These are phyloP conservation scores for Erythrobasidium hasegawianum DNA, from an alignment of 1,284 basidiomycete species.

Conservation along the genomic window DNA sequence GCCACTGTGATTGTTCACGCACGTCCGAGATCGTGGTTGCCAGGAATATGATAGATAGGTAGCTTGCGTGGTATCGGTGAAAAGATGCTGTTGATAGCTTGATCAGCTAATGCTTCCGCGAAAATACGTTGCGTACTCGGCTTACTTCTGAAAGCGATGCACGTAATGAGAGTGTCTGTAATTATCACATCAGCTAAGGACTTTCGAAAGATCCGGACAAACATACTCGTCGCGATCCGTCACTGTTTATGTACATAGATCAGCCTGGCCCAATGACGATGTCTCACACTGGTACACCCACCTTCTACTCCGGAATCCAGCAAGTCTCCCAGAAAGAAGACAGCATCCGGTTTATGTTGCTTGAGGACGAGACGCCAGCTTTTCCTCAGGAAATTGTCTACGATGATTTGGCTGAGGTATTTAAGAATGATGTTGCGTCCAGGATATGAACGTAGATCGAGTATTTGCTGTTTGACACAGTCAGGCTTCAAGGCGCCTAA, in stretches of 20 bases:
- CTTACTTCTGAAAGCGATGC: slow-evolving; percentile 38
- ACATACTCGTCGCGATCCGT: slow-evolving; percentile 62
- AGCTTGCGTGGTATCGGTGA: slow-evolving; percentile 55
- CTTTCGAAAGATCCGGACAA: too few relatives aligned
- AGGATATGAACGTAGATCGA: slow-evolving; percentile 56
- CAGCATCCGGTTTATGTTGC: slow-evolving; percentile 61
- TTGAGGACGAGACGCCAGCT: slow-evolving; percentile 64
- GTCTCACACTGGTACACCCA: slow-evolving; percentile 45
- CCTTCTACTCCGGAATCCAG: slow-evolving; percentile 64
- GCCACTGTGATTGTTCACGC: too few relatives aligned
- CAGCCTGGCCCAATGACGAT: not conserved
- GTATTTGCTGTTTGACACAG: slow-evolving; percentile 62
- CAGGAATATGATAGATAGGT: slow-evolving; percentile 66
- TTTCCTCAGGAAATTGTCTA: slow-evolving; percentile 67
- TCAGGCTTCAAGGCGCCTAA: too few relatives aligned
- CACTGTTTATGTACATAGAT: not conserved
- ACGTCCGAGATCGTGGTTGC: slow-evolving; percentile 76
- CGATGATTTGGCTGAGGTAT: slow-evolving; percentile 50
- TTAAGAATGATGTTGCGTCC: slow-evolving; percentile 51
- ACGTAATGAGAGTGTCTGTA: slow-evolving; percentile 42
- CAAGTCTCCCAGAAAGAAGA: slow-evolving; percentile 79
- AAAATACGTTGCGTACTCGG: slow-evolving; percentile 58
- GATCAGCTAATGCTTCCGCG: slow-evolving; percentile 62
- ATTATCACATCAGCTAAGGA: not conserved
- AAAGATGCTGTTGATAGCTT: slow-evolving; percentile 28